Evolutionary conservation across 352 stramenopile genomes (phyloP), one percentile per base, ranked within the genome.

Genomic region (Phytophthora agathidicida): DNA sequence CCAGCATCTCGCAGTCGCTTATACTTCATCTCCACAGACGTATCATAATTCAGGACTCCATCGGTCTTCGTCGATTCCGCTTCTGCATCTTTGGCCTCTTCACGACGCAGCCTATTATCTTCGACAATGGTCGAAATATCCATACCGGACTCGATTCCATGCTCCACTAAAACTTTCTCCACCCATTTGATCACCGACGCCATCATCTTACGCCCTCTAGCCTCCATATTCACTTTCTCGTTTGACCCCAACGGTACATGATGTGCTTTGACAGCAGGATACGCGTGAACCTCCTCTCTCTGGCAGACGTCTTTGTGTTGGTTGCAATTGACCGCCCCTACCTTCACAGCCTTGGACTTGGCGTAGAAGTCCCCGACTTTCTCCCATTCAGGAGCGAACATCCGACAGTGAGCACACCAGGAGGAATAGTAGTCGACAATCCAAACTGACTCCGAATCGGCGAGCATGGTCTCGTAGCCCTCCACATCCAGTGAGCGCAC

Each of bases 401-500:
- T 60, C 33, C 79, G 73, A 63, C 80, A 90, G 54, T 92, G 83
- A 42, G 78, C 74, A 28, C 80, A 92, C 83, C 77, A 90, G 7
- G 83, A 83, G 51, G 83, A 77, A 61, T 92, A 92, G 43, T 90
- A 92, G 53, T 92, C 80, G 10, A 92, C 73, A 31, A 89, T 23
- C 78, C 80, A 90, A 20, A 88, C 77, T 19, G 77, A 56, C 41
- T 77, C 31, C 8, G 73, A 75, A 31, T 59, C 59, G 37, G 74
- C 78, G 48, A 73, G 33, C 49, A 83, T 73, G 23, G 65, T 44
- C 26, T 69, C 59, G 45, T 75, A 86, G 38, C 44, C 57, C 22
- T 60, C 60, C 36, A 60, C 53, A 23, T 77, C 69, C 35, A 87
- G 60, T 19, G 56, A 61, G 6, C 48, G 60, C 38, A 90, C 72